Base-by-base conservation (phyloP, 1,284 basidiomycete species). In the Cryptococcus wingfieldii region DNA sequence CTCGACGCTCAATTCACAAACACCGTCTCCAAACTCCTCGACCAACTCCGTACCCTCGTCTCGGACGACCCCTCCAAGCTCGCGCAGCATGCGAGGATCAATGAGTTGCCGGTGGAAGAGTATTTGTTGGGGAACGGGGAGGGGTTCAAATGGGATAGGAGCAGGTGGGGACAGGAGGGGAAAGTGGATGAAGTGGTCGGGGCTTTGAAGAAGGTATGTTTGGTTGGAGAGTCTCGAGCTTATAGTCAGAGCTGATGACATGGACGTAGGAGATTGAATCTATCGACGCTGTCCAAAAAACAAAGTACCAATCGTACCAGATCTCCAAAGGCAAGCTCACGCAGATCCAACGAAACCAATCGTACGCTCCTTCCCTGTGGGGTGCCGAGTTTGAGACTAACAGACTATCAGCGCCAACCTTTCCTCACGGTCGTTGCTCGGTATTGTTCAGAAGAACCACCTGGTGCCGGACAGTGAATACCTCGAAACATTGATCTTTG, bases 321-420 rank as follows among this genome's bases (percentile, higher is more conserved):
- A 80, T 95, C 19, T 89, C 93, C 52, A 99, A 98, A 77, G 92
- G 94, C 0, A 87, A 89, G 46, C 80, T 98, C 56, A 85, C 86
- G n/a, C 88, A 91, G 70, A 85, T 98, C 80, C 91, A 97, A 52
- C 85, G 95, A 62, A 97, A 93, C 83, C 90, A 90, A 81, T 86
- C 84, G 90, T 94, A 71, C 66, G 86, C 78, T 1, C 1, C 23
- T 18, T n/a, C 14, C 4, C 19, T 47, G 12, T 38, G 16, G 5
- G 1, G 23, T 23, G 23, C 10, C 2, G n/a, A 18, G 23, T 1
- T 14, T 45, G 19, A 23, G 31, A 4, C 16, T 46, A 5, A n/a
- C 54, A 46, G 41, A 47, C 47, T 56, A 16, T 68, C 31, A 97
- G 92, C 23, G 96, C 96, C 3, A 98, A 98, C 73, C 83, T 99